A percentile compares a stretch with the other conserved stretches of the same genome.
phyloP scores from a whole-genome alignment of 1,284 basidiomycete species.

The Cystobasidium sp. region DNA sequence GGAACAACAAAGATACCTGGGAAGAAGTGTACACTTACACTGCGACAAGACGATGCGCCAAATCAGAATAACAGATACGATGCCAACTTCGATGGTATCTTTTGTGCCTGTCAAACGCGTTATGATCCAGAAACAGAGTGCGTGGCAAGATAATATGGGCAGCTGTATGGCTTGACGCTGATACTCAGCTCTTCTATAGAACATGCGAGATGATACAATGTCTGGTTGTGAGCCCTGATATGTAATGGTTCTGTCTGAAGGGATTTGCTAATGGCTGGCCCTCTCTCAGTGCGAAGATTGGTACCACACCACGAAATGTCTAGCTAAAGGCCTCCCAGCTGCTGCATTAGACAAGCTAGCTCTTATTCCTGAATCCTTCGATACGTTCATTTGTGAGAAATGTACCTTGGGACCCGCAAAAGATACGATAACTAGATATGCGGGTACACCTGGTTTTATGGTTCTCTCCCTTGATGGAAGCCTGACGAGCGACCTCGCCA shows the following conservation, averaged over 20 bases:
- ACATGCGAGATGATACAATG: constrained; percentile 45
- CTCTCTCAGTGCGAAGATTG: constrained; percentile 57
- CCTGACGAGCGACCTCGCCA: constrained; percentile 1
- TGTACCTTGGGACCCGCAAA: constrained; percentile 42
- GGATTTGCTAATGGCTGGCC: background rate
- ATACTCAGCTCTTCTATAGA: constrained; percentile 2
- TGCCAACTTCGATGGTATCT: constrained; percentile 57
- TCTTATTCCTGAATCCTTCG: constrained; percentile 49
- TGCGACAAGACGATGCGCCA: constrained; percentile 44
- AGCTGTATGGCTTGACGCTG: background rate
- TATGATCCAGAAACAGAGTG: constrained; percentile 58
- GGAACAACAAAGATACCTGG: constrained; percentile 49
- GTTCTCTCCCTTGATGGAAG: constrained; percentile 31
- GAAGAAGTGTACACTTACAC: constrained; percentile 46
- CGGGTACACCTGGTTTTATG: constrained; percentile 48
- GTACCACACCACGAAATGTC: constrained; percentile 55
- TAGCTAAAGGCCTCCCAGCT: constrained; percentile 51
- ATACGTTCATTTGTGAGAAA: constrained; percentile 48
- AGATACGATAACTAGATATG: constrained; percentile 46
- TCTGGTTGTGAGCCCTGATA: constrained; percentile 15
- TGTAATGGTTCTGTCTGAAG: background rate
- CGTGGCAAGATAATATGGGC: background rate
- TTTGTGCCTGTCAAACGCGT: constrained; percentile 57
- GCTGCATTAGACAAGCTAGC: constrained; percentile 33
- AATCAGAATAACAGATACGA: constrained; percentile 53